Base-by-base conservation (phyloP, 306 rosid species). In the Psophocarpus tetragonolobus region DNA sequence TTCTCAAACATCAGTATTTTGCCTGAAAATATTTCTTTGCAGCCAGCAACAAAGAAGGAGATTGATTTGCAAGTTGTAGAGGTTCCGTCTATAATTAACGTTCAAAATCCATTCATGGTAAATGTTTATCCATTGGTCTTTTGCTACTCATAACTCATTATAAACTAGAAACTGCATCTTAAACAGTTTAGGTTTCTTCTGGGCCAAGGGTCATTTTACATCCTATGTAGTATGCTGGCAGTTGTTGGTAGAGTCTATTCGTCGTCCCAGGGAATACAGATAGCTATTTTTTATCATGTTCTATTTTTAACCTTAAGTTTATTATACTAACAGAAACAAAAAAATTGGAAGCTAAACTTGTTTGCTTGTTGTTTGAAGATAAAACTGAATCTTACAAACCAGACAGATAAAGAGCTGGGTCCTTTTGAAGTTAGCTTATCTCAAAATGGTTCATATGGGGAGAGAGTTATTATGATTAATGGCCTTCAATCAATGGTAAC, bases 401-500 rank as follows among this genome's bases (percentile, higher is more conserved):
- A 86, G 82, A 86, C 95, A 45, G 98, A 92, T 44, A 84, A 84
- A 83, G 95, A 85, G 85, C 69, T 92, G 50, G 97, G 99, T 63
- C 99, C 99, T 2, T 91, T 95, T 79, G 96, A 90, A 83, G 92
- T 95, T 84, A 87, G 81, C 71, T 79, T 95, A 73, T 86, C 89
- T 20, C 86, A 86, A 64, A 85, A 81, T 68, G 88, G 78, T 73
- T 86, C 86, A 50, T 80, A 20, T 27, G 93, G 83, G 32, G 96
- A 88, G 79, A 86, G 87, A 23, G 90, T 68, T 29, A 85, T 95
- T 48, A 71, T 84, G 90, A 83, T 95, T 69, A 92, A 90, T 78
- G 98, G 99, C 85, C 97, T 88, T 53, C 97, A 91, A 84, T 87
- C 87, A 80, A 58, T 79, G 96, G 99, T 95, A 91, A 84, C 84